Conservation (phyloP, 2,329 filamentous ascomycete genomes). For the Claviceps sp. region DNA sequence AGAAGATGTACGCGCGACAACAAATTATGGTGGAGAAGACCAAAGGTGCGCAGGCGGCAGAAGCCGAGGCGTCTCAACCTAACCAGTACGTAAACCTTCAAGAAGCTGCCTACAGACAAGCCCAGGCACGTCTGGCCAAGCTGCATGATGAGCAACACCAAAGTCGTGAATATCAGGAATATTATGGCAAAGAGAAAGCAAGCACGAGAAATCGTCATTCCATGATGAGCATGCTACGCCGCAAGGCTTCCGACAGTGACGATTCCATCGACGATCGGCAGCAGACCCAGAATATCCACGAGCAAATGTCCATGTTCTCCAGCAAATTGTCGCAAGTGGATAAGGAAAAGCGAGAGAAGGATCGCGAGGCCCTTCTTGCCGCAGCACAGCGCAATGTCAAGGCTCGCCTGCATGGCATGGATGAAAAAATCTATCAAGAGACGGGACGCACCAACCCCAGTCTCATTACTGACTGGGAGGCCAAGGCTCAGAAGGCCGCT, state of each 20-base stretch:
- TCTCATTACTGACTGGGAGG: constrained; percentile 64
- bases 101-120: constrained; percentile 75
- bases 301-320: constrained; percentile 68
- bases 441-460: constrained; percentile 61
- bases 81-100: constrained; percentile 55
- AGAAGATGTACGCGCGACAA: constrained; percentile 66
- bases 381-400: constrained; percentile 80
- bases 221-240: constrained; percentile 41
- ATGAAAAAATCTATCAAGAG: constrained; percentile 63
- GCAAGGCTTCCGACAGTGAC: constrained; percentile 52
- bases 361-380: constrained; percentile 62
- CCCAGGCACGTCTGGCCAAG: constrained; percentile 69
- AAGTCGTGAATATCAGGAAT: constrained; percentile 53
- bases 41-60: constrained; percentile 25
- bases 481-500: constrained; percentile 58
- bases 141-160: constrained; percentile 58
- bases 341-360: constrained; percentile 57
- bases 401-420: constrained; percentile 63
- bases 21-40: constrained; percentile 45
- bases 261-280: constrained; percentile 50
- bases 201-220: constrained; percentile 30
- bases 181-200: constrained; percentile 49
- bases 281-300: constrained; percentile 57
- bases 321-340: constrained; percentile 55
- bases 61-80: constrained; percentile 26